Conservation (phyloP, 2,329 filamentous ascomycete species). For the Neonectria faginata region DNA sequence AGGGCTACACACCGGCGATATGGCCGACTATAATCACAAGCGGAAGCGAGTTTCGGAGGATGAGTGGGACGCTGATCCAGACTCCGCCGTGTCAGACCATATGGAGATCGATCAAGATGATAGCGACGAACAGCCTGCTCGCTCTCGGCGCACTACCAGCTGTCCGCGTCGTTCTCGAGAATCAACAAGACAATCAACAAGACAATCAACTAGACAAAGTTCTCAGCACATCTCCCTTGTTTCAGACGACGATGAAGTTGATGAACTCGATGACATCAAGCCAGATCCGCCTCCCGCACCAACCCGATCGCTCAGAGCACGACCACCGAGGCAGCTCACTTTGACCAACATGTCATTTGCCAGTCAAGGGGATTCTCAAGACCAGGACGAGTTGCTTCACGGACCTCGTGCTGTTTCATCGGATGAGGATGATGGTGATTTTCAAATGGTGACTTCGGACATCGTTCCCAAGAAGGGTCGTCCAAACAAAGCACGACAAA, state of each 20-base stretch:
- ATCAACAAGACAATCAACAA: slow-evolving; percentile 37
- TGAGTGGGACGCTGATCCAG: slow-evolving; percentile 46
- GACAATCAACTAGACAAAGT: slow-evolving; percentile 30
- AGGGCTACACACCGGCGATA: slow-evolving; percentile 30
- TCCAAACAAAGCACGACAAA: slow-evolving; percentile 35
- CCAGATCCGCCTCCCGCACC: slow-evolving; percentile 18
- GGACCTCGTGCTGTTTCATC: slow-evolving; percentile 44
- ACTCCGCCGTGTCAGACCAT: slow-evolving; percentile 40
- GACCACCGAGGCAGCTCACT: slow-evolving; percentile 43
- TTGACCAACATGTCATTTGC: slow-evolving; percentile 43
- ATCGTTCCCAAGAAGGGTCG: slow-evolving; percentile 44
- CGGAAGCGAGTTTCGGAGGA: slow-evolving; percentile 48
- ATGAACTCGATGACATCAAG: slow-evolving; percentile 33
- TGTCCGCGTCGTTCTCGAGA: slow-evolving; percentile 45
- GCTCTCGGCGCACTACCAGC: slow-evolving; percentile 22
- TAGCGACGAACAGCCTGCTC: slow-evolving; percentile 31
- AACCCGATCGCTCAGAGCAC: slow-evolving; percentile 42
- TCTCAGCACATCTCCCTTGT: slow-evolving; percentile 26
- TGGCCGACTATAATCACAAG: slow-evolving; percentile 42
- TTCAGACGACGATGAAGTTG: slow-evolving; percentile 35
- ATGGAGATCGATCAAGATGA: slow-evolving; percentile 47
- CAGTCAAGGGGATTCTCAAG: slow-evolving; percentile 38
- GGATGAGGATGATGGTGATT: slow-evolving; percentile 51
- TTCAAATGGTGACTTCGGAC: slow-evolving; percentile 54
- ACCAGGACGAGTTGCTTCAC: slow-evolving; percentile 50